Evolutionary conservation across 768 basidiomycete genomes (phyloP).

Genomic region (Leccinum aurantiacum): DNA sequence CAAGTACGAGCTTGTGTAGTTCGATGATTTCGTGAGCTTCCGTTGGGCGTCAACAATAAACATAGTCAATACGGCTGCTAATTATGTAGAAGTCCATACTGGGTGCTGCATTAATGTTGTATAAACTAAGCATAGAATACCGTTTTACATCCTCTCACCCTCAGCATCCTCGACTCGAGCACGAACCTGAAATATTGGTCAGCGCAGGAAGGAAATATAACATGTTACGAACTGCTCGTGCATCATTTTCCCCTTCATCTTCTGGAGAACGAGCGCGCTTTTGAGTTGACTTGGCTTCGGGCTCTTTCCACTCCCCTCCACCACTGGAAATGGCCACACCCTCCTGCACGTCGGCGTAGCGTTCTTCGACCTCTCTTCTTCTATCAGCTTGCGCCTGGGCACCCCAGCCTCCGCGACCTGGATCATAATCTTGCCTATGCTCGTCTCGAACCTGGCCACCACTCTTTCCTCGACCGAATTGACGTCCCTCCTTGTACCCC

Average conservation of each 20-base stretch:
- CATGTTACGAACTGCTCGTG: slow-evolving; percentile 49
- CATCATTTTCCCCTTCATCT: slow-evolving; percentile 61
- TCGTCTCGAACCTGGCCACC: slow-evolving; percentile 97
- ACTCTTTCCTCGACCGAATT: slow-evolving; percentile 96
- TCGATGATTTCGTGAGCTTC: slow-evolving; percentile 36
- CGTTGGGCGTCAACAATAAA: slow-evolving; percentile 11
- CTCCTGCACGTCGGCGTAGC: slow-evolving; percentile 79
- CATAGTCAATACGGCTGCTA: slow-evolving; percentile 15
- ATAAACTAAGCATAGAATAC: slow-evolving; percentile 29
- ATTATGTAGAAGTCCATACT: slow-evolving; percentile 10
- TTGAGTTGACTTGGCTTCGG: slow-evolving; percentile 46
- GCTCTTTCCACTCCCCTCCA: slow-evolving; percentile 83
- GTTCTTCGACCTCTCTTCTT: slow-evolving; percentile 79
- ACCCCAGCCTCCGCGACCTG: slow-evolving; percentile 94
- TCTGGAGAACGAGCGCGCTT: slow-evolving; percentile 79
- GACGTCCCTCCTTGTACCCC: slow-evolving; percentile 94
- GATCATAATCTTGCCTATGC: slow-evolving; percentile 94
- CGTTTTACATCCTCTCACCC: slow-evolving; percentile 63
- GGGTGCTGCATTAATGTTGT: slow-evolving; percentile 1
- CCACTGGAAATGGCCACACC: slow-evolving; percentile 81
- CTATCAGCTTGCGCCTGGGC: slow-evolving; percentile 83
- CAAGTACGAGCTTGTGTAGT: slow-evolving; percentile 49
- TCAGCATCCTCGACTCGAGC: slow-evolving; percentile 64
- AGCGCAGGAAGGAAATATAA: slow-evolving; percentile 5
- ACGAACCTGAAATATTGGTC: slow-evolving; percentile 44